These are phyloP conservation scores for Tuber brumale DNA, from an alignment of 495 filamentous ascomycete genomes.

Conservation along the genomic window DNA sequence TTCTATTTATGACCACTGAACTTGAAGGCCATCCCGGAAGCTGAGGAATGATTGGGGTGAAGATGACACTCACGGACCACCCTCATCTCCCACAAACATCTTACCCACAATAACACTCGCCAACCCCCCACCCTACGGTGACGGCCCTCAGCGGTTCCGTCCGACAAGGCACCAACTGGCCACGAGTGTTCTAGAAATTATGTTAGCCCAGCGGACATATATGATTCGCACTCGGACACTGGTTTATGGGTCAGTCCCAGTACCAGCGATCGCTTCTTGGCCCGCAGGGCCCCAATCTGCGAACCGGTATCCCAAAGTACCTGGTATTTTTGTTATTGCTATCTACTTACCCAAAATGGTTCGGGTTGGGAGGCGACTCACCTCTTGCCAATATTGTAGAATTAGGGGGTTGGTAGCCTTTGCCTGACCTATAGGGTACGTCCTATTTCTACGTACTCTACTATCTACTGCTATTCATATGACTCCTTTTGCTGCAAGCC, in stretches of 20 bases:
- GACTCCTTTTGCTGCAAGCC: conserved; percentile 29
- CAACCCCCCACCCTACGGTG: neutral
- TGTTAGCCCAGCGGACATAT: neutral
- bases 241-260: neutral
- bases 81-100: neutral
- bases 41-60: neutral
- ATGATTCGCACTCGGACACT: conserved; percentile 1
- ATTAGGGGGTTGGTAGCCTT: neutral
- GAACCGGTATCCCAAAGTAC: neutral
- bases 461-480: conserved; percentile 10
- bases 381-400: neutral
- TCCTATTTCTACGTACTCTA: conserved; percentile 11
- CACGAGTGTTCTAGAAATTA: neutral
- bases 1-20: neutral
- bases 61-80: neutral
- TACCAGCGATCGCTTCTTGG: neutral
- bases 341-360: neutral
- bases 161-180: conserved; percentile 2
- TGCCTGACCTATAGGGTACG: conserved; percentile 18
- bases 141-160: neutral
- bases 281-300: neutral
- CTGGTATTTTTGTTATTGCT: neutral
- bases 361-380: neutral
- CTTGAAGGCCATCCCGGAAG: neutral
- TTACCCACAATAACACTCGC: neutral